Conservation (phyloP, 257 asterid species). For the Primulina eburnea region DNA sequence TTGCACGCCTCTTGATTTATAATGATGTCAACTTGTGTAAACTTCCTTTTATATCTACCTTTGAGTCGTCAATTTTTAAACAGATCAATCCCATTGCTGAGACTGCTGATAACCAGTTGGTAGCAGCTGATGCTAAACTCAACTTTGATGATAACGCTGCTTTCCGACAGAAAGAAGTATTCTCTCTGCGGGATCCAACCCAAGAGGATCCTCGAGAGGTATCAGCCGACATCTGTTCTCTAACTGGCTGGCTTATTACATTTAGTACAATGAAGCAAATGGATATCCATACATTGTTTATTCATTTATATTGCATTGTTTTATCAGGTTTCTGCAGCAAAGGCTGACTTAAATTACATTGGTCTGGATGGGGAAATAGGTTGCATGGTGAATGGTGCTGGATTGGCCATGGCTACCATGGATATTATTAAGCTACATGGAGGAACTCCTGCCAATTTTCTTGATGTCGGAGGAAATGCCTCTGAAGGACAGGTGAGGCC, state of each 20-base stretch:
- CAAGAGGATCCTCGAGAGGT: slow-evolving; percentile 99
- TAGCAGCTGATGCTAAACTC: slow-evolving; percentile 98
- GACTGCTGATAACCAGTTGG: slow-evolving; percentile 82
- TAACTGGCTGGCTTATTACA: background rate
- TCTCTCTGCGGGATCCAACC: slow-evolving; percentile 83
- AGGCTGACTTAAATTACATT: slow-evolving; percentile 95
- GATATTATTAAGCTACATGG: slow-evolving; percentile 95
- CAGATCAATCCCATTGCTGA: slow-evolving; percentile 97
- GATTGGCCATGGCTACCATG: slow-evolving; percentile 99
- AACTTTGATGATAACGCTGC: slow-evolving; percentile 98
- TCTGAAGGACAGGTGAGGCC: slow-evolving; percentile 81
- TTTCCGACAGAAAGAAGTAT: slow-evolving; percentile 82
- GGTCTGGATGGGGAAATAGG: slow-evolving; percentile 99
- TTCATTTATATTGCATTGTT: slow-evolving; percentile 2
- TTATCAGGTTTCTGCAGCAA: slow-evolving; percentile 85
- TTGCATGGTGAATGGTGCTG: slow-evolving; percentile 99
- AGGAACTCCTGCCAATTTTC: slow-evolving; percentile 99
- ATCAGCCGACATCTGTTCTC: slow-evolving; percentile 12
- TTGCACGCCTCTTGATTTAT: slow-evolving; percentile 9
- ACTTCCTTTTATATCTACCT: slow-evolving; percentile 19
- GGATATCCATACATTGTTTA: slow-evolving; percentile 4
- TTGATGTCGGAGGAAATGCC: slow-evolving; percentile 99
- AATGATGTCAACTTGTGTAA: slow-evolving; percentile 16
- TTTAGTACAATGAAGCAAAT: background rate
- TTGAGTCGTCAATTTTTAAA: slow-evolving; percentile 22